Evolutionary conservation across 495 filamentous ascomycete species (phyloP).

Genomic region (Zalerion maritima): DNA sequence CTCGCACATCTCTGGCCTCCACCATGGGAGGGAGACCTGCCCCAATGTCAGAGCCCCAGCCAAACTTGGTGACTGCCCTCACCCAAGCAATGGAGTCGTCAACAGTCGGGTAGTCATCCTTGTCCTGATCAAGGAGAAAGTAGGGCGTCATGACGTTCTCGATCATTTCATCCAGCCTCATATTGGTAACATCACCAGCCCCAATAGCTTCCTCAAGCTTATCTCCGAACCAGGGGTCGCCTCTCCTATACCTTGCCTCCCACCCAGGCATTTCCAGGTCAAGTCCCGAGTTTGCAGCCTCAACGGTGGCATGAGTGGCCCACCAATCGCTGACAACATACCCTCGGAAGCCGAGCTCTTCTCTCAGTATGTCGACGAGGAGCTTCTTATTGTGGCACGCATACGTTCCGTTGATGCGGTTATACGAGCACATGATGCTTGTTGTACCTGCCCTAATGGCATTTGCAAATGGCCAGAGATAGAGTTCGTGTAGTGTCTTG

Average conservation of each 20-base stretch:
- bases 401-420: constrained; percentile 31
- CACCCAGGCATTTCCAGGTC: constrained; percentile 37
- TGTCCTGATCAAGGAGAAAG: constrained; percentile 10
- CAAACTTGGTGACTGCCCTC: not conserved
- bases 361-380: constrained; percentile 35
- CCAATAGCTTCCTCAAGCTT: constrained; percentile 1
- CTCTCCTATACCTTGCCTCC: no score
- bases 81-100: constrained; percentile 2
- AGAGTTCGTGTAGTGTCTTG: constrained; percentile 51
- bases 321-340: constrained; percentile 45
- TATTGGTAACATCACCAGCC: constrained; percentile 6
- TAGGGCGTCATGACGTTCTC: constrained; percentile 8
- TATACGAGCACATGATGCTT: constrained; percentile 51
- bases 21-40: constrained; percentile 5
- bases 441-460: constrained; percentile 43
- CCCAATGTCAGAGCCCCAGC: not conserved
- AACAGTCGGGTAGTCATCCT: not conserved
- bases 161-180: constrained; percentile 10
- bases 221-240: constrained; percentile 6
- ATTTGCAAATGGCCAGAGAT: constrained; percentile 58
- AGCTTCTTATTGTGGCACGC: constrained; percentile 30
- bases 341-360: constrained; percentile 40
- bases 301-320: constrained; percentile 30
- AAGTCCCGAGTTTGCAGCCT: constrained; percentile 31
- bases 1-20: constrained; percentile 33